Percentiles rank a stretch among this genome's conserved stretches.
phyloP scores from a whole-genome alignment of 2,329 filamentous ascomycete genomes.

The Fusarium citri region DNA sequence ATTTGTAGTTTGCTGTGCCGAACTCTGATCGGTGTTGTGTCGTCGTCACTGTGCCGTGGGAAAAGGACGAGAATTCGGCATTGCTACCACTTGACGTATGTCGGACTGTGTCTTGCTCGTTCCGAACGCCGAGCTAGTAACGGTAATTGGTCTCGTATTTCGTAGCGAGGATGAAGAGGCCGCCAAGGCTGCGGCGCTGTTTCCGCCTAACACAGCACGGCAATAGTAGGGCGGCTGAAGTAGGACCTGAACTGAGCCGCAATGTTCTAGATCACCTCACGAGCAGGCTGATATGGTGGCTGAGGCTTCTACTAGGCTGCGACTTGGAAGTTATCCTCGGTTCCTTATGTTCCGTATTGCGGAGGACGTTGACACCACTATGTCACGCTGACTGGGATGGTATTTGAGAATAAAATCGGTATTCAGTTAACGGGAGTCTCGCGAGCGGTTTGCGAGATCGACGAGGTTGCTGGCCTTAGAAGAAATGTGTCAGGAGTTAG shows the following conservation, averaged over 20 bases:
- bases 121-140: constrained; percentile 23
- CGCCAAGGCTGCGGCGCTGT: not conserved
- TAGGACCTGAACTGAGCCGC: not conserved
- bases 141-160: not conserved
- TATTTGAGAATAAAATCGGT: not conserved
- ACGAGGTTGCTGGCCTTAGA: not conserved
- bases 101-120: not conserved
- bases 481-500: not conserved
- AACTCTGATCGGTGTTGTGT: not conserved
- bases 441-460: not conserved
- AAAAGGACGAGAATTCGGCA: not conserved
- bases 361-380: not conserved
- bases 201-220: not conserved
- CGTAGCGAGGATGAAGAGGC: not conserved
- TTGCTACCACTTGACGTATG: constrained; percentile 16
- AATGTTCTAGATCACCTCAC: not conserved
- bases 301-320: not conserved
- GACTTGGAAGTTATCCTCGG: not conserved
- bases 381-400: not conserved
- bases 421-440: not conserved
- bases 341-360: not conserved
- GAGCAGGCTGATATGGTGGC: not conserved
- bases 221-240: not conserved
- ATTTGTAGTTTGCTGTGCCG: constrained; percentile 24
- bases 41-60: not conserved